phyloP scores from a whole-genome alignment of 108 stramenopile genomes.

The Nitzschia inconspicua region DNA sequence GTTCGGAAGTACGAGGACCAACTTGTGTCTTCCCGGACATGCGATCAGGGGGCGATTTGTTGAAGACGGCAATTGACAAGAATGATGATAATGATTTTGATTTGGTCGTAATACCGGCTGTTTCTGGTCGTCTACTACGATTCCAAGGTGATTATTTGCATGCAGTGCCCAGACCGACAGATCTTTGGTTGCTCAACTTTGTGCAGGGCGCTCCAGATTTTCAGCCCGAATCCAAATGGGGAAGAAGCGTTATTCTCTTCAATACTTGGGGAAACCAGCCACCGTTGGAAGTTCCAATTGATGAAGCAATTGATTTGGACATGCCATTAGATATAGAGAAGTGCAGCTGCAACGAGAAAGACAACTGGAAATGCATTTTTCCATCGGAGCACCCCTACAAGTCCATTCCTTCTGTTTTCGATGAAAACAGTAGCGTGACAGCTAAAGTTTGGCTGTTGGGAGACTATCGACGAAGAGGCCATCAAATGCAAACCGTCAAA shows the following conservation, averaged over 20 bases:
- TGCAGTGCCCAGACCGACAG: constrained; percentile 69
- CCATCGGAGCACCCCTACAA: background rate
- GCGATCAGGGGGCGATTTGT: constrained; percentile 55
- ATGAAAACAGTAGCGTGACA: constrained; percentile 11
- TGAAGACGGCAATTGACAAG: constrained; percentile 4
- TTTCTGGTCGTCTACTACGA: constrained; percentile 59
- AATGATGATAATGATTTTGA: constrained; percentile 28
- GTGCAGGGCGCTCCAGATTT: constrained; percentile 42
- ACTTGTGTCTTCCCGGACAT: constrained; percentile 57
- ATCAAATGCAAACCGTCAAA: constrained; percentile 50
- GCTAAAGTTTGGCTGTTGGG: constrained; percentile 76
- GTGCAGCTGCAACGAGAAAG: background rate
- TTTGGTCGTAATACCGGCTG: constrained; percentile 58
- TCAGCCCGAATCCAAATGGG: constrained; percentile 44
- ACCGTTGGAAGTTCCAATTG: constrained; percentile 48
- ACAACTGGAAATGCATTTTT: background rate
- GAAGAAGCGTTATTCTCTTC: constrained; percentile 74
- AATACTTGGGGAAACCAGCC: constrained; percentile 73
- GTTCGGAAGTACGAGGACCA: constrained; percentile 58
- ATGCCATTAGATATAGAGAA: background rate
- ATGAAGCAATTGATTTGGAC: background rate
- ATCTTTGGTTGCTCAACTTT: constrained; percentile 71
- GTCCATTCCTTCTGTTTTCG: background rate
- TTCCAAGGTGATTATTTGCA: constrained; percentile 69
- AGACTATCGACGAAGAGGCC: constrained; percentile 48